These are phyloP conservation scores for Neospermospora avenae DNA, from an alignment of 2,329 filamentous ascomycete genomes.

Conservation along the genomic window DNA sequence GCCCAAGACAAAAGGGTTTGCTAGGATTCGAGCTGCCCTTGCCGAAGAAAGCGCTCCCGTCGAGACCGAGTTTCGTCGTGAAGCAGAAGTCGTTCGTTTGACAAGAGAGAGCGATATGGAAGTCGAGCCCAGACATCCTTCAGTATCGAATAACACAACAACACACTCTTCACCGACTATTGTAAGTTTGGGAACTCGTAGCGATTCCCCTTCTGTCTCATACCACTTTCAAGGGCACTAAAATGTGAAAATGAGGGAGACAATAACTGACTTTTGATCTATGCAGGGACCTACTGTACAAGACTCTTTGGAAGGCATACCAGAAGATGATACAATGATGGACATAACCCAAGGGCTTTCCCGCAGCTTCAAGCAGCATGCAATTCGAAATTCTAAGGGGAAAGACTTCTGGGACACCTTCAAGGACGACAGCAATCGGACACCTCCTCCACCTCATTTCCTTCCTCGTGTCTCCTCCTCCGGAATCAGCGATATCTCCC, in stretches of 20 bases:
- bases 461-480: constrained; percentile 58
- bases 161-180: constrained; percentile 68
- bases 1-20: constrained; percentile 97
- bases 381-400: constrained; percentile 67
- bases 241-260: no score
- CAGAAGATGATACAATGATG: constrained; percentile 66
- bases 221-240: not conserved
- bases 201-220: not conserved
- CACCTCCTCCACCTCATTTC: constrained; percentile 49
- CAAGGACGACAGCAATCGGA: constrained; percentile 60
- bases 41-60: constrained; percentile 84
- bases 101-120: constrained; percentile 85
- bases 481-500: constrained; percentile 60
- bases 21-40: constrained; percentile 84
- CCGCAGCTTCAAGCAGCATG: constrained; percentile 72
- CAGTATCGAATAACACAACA: constrained; percentile 49
- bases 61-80: constrained; percentile 83
- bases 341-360: constrained; percentile 47
- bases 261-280: not conserved
- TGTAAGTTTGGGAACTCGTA: not conserved
- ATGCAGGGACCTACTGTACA: constrained; percentile 47
- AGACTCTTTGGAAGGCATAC: constrained; percentile 66
- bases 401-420: constrained; percentile 78
- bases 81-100: constrained; percentile 93
- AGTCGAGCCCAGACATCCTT: constrained; percentile 47